Conservation (phyloP, 1,284 basidiomycete species). For the Cutaneotrichosporon cavernicola region DNA sequence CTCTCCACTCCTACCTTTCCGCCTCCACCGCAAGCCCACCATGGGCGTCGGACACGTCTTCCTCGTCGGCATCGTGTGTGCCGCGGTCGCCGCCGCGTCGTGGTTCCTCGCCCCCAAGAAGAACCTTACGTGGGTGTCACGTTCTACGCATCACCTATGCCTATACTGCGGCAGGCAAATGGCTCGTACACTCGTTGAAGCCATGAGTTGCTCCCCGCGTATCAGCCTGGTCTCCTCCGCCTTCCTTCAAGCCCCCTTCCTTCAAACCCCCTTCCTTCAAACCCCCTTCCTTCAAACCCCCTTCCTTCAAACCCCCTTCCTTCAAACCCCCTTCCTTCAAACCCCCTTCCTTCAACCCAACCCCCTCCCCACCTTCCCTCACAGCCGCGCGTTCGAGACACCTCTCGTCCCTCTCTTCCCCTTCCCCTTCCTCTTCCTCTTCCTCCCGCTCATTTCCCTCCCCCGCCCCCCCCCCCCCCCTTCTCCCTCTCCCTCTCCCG, state of each 20-base stretch:
- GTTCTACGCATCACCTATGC: neutral
- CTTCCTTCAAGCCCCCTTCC: neutral
- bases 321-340: neutral
- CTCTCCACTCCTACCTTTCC: neutral
- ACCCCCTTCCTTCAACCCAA: neutral
- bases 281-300: neutral
- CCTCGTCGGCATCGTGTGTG: constrained; percentile 41
- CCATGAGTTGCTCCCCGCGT: no score
- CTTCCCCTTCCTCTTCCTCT: no score
- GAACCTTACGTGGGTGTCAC: constrained; percentile 76
- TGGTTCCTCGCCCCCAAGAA: constrained; percentile 75
- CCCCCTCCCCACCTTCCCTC: neutral
- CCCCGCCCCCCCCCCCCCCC: neutral
- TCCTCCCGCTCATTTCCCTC: neutral
- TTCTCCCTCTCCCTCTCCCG: neutral
- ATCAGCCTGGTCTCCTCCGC: neutral
- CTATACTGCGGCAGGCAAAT: neutral
- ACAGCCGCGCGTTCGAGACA: no score
- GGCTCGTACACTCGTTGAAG: no score
- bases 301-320: neutral
- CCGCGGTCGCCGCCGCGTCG: constrained; percentile 63
- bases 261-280: neutral
- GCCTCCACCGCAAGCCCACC: neutral
- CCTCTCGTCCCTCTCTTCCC: no score
- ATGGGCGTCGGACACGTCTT: constrained; percentile 47